Conservation (phyloP, 2,329 filamentous ascomycete species). For the Laburnicola sp. region DNA sequence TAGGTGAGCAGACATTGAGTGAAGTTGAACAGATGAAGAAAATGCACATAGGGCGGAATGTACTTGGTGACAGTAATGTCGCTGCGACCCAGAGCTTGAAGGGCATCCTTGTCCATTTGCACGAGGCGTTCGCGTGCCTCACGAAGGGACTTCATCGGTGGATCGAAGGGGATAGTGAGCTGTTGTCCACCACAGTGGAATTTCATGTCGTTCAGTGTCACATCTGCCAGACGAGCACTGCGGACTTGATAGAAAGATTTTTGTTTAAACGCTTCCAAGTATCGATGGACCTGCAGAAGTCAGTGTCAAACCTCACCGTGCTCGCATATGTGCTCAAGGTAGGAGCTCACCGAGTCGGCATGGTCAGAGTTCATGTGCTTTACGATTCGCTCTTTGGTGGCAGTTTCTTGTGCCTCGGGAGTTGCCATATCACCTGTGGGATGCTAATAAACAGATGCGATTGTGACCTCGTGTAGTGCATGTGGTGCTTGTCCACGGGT, state of each 20-base stretch:
- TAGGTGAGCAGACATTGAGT: constrained; percentile 44
- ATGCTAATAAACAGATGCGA: neutral
- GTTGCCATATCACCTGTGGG: constrained; percentile 28
- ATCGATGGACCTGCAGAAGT: constrained; percentile 61
- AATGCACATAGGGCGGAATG: constrained; percentile 52
- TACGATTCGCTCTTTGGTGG: constrained; percentile 65
- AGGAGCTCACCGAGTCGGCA: constrained; percentile 59
- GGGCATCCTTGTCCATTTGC: constrained; percentile 67
- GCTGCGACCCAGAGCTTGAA: constrained; percentile 63
- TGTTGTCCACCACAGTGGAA: constrained; percentile 58
- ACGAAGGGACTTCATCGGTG: constrained; percentile 67
- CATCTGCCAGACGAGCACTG: constrained; percentile 64
- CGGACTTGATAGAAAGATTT: constrained; percentile 61
- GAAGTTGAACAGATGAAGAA: constrained; percentile 57
- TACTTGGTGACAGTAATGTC: constrained; percentile 59
- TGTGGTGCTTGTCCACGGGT: too few species aligned
- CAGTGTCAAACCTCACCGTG: constrained; percentile 12
- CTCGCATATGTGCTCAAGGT: neutral
- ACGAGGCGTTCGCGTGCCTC: constrained; percentile 73
- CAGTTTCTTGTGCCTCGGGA: constrained; percentile 48
- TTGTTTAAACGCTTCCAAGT: constrained; percentile 71
- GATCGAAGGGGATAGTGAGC: constrained; percentile 64
- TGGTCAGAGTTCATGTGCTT: constrained; percentile 89
- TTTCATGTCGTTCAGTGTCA: constrained; percentile 65
- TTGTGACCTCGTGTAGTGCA: too few species aligned